Evolutionary conservation across 495 filamentous ascomycete genomes (phyloP).

Genomic region (Xanthoparmelia taractica): DNA sequence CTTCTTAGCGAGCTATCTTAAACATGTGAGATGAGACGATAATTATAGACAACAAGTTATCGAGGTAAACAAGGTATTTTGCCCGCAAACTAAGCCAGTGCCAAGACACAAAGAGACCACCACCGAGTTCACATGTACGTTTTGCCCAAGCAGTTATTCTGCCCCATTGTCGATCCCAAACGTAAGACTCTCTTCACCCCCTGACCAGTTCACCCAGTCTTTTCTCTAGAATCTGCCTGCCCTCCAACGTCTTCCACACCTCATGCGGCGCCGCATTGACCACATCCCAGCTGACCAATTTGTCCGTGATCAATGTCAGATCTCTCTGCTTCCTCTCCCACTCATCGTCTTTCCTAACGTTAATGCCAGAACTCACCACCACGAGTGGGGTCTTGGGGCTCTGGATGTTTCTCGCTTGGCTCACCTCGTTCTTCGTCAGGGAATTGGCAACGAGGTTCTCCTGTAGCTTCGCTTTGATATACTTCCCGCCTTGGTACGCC

Average conservation of each 20-base stretch:
- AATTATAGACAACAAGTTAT: neutral
- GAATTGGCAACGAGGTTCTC: slow-evolving; percentile 81
- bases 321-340: slow-evolving; percentile 81
- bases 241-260: slow-evolving; percentile 67
- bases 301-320: slow-evolving; percentile 66
- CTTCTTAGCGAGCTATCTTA: neutral
- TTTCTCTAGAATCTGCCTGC: slow-evolving; percentile 62
- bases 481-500: slow-evolving; percentile 70
- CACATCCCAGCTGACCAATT: slow-evolving; percentile 76
- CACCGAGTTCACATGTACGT: neutral
- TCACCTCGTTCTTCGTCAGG: slow-evolving; percentile 73
- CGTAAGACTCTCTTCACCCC: neutral
- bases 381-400: slow-evolving; percentile 61
- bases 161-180: neutral
- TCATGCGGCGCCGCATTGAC: slow-evolving; percentile 78
- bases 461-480: slow-evolving; percentile 82
- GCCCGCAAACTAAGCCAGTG: neutral
- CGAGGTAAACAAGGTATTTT: too few relatives aligned
- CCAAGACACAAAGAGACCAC: slow-evolving; percentile 3
- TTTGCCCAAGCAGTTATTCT: neutral
- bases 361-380: slow-evolving; percentile 74
- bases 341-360: slow-evolving; percentile 45
- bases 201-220: slow-evolving; percentile 54
- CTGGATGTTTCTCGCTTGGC: slow-evolving; percentile 68
- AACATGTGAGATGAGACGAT: neutral